Base-by-base conservation (phyloP, 2,329 filamentous ascomycete species). In the Colletotrichum somersetense region DNA sequence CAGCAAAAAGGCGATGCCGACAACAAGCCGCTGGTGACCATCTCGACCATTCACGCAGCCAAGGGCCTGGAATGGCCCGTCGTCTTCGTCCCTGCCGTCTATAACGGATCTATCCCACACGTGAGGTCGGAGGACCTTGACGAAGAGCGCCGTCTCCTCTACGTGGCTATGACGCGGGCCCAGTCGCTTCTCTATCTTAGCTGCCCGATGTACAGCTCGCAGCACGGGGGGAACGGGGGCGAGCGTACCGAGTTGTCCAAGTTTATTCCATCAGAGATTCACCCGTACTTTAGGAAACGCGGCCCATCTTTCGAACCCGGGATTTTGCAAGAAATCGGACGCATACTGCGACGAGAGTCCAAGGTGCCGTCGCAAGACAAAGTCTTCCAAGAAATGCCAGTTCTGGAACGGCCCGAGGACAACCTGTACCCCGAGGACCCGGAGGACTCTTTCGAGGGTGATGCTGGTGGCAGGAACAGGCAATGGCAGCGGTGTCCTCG, bases 21-120 rank as follows among this genome's bases (percentile, higher is more conserved):
- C 2, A 85, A 86, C 30, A 86, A 89, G 64, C 85, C 89, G 2
- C 86, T 93, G 76, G 89, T 98, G 26, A 98, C 95, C 0, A 94
- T 99, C 33, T 98, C 95, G 7, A 99, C 96, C 0, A 98, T 99
- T 14, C 96, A 99, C 79, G 95, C 95, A 0, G 94, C 96, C 3
- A 99, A 99, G 81, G 96, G 96, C 3, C 86, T 99, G 1, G 96
- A 99, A 80, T 99, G 96, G 96, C 96, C 96, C 0, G 88, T 97
- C 1, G 94, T 98, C 1, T 98, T 98, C 80, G 91, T 98, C 20
- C 95, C 96, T 7, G 93, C 93, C 1, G 92, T 94, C 35, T 97
- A 97, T 78, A 90, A 95, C 58, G 96, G 96, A 0, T 96, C 92
- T 2, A 97, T 98, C 71, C 96, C 96, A 5, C 96, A 98, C 80